phyloP scores from a whole-genome alignment of 225 moss, liverwort and hornwort genomes.

The Physcomitrellopsis africana region DNA sequence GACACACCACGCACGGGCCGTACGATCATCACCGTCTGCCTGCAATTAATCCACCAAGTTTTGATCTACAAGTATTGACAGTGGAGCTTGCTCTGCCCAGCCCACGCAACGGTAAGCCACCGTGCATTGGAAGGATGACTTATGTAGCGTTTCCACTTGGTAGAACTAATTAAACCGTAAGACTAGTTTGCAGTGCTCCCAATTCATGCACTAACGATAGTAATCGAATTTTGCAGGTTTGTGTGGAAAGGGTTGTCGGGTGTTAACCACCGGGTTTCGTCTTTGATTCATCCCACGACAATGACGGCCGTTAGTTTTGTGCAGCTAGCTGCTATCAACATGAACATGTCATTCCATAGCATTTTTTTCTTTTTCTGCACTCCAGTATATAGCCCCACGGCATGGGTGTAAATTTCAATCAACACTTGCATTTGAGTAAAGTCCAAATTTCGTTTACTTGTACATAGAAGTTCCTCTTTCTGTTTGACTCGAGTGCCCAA shows the following conservation, averaged over 20 bases:
- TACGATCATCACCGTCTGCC: constrained; percentile 18
- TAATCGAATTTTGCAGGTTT: no score
- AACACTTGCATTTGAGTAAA: constrained; percentile 38
- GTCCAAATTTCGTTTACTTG: background rate
- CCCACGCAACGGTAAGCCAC: constrained; percentile 8
- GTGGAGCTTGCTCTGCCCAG: background rate
- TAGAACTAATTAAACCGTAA: no score
- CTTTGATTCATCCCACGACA: background rate
- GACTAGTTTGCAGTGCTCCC: no score
- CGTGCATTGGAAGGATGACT: background rate
- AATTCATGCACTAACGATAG: no score
- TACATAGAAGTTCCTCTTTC: no score
- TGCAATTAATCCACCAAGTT: constrained; percentile 24
- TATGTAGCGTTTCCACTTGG: background rate
- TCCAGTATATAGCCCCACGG: constrained; percentile 48
- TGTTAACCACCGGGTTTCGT: no score
- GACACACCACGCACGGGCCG: constrained; percentile 15
- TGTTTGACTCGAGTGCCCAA: no score
- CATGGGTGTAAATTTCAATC: constrained; percentile 42
- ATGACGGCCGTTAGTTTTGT: background rate
- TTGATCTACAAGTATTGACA: constrained; percentile 2
- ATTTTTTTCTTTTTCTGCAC: constrained; percentile 19
- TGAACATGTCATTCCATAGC: constrained; percentile 5
- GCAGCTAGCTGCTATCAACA: background rate
- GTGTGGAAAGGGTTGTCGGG: no score